These are phyloP conservation scores for Oryza brachyantha DNA, from an alignment of 176 grass and related monocot genomes.

Conservation along the genomic window DNA sequence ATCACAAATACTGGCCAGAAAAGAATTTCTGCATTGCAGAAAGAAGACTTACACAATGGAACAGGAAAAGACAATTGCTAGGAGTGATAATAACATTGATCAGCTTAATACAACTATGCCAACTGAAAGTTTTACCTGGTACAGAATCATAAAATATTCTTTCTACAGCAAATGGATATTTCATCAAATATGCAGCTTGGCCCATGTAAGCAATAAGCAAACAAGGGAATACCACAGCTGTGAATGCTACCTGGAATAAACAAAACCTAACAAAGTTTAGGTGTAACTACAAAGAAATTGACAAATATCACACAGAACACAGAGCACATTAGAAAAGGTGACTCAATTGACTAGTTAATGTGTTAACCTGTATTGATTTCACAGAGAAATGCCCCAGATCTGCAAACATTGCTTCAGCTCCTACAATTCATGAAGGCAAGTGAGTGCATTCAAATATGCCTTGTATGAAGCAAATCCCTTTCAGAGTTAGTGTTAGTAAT, in stretches of 20 bases:
- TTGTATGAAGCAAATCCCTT: background rate
- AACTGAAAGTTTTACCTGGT: slow-evolving; percentile 57
- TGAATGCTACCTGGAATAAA: slow-evolving; percentile 82
- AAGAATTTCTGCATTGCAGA: slow-evolving; percentile 50
- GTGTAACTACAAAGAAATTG: background rate
- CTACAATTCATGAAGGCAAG: slow-evolving; percentile 55
- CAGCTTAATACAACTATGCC: background rate
- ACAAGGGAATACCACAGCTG: slow-evolving; percentile 82
- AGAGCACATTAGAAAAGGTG: background rate
- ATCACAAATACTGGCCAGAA: slow-evolving; percentile 99
- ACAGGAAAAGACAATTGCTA: slow-evolving; percentile 5
- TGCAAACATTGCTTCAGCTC: slow-evolving; percentile 99
- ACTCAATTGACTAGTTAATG: background rate
- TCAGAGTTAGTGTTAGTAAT: background rate
- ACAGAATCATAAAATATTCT: slow-evolving; percentile 98
- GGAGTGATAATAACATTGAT: slow-evolving; percentile 12
- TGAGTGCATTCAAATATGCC: background rate
- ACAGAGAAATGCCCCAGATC: slow-evolving; percentile 99
- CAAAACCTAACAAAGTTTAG: slow-evolving; percentile 12
- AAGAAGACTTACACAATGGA: slow-evolving; percentile 11
- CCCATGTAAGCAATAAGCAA: slow-evolving; percentile 97
- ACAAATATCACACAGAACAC: background rate
- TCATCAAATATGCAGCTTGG: slow-evolving; percentile 93
- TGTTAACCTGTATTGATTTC: slow-evolving; percentile 92
- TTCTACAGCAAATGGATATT: slow-evolving; percentile 60